Conservation (phyloP, 805 yeast species). For the Sugiyamaella americana region DNA sequence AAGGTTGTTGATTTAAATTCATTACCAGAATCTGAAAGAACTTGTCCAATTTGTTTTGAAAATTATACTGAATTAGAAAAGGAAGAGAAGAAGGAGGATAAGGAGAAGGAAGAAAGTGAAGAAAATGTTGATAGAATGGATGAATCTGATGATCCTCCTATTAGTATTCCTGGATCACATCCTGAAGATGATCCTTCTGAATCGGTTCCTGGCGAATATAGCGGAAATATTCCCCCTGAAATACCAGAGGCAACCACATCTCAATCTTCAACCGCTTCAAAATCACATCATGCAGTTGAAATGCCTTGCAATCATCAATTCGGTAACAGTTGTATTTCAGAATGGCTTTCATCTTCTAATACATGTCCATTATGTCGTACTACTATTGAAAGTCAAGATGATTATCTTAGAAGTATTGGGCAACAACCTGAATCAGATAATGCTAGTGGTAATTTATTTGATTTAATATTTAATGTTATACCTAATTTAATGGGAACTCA, state of each 20-base stretch:
- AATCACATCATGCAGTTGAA: slow-evolving; percentile 54
- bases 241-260: background rate
- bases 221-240: no score
- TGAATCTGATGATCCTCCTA: slow-evolving; percentile 8
- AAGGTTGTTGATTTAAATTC: slow-evolving; percentile 26
- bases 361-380: slow-evolving; percentile 86
- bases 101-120: slow-evolving; percentile 2
- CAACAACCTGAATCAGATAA: slow-evolving; percentile 18
- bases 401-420: slow-evolving; percentile 20
- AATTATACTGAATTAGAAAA: slow-evolving; percentile 23
- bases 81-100: slow-evolving; percentile 9
- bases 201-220: slow-evolving; percentile 9
- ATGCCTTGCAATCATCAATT: slow-evolving; percentile 85
- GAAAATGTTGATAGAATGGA: background rate
- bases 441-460: slow-evolving; percentile 11
- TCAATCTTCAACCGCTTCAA: background rate
- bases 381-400: slow-evolving; percentile 38
- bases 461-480: slow-evolving; percentile 16
- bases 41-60: slow-evolving; percentile 43
- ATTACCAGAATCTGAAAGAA: slow-evolving; percentile 31
- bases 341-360: slow-evolving; percentile 71
- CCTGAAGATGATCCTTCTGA: slow-evolving; percentile 13
- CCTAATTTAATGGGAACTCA: background rate
- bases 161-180: background rate
- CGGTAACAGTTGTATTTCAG: slow-evolving; percentile 76